These are phyloP conservation scores for Asclepias syriaca DNA, from an alignment of 257 asterid species.

Conservation along the genomic window DNA sequence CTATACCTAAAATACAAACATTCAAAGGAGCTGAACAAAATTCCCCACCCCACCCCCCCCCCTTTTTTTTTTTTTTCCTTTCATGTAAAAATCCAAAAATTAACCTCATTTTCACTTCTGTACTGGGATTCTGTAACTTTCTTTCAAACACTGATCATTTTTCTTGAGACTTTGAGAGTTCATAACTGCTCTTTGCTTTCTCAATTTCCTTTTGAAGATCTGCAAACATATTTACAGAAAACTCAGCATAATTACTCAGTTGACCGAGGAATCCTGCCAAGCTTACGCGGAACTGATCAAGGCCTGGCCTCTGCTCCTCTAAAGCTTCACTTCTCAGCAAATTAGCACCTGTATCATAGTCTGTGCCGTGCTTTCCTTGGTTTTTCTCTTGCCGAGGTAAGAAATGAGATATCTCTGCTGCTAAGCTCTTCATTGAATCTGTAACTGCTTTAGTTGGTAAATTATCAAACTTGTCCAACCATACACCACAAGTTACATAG, in stretches of 20 bases:
- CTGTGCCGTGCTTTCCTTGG: slow-evolving; percentile 38
- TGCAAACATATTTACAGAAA: slow-evolving; percentile 52
- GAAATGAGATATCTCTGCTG: slow-evolving; percentile 60
- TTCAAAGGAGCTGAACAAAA: slow-evolving; percentile 11
- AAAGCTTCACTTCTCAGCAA: slow-evolving; percentile 34
- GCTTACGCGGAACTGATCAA: slow-evolving; percentile 61
- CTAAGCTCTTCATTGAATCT: slow-evolving; percentile 63
- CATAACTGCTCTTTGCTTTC: slow-evolving; percentile 55
- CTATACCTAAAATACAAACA: not conserved
- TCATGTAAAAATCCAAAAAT: slow-evolving; percentile 13
- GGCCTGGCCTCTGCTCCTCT: slow-evolving; percentile 40
- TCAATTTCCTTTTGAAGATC: slow-evolving; percentile 51
- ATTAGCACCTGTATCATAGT: slow-evolving; percentile 21
- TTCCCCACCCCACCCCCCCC: too few species aligned
- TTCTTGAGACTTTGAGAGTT: slow-evolving; percentile 29
- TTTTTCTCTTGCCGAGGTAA: slow-evolving; percentile 78
- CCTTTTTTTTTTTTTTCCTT: slow-evolving; percentile 10
- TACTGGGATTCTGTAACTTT: not conserved
- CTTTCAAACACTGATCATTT: not conserved
- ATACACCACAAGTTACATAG: slow-evolving; percentile 64
- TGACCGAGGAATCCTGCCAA: slow-evolving; percentile 65
- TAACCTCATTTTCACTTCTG: not conserved
- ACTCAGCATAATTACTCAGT: slow-evolving; percentile 55
- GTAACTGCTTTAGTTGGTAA: slow-evolving; percentile 59
- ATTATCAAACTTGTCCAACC: slow-evolving; percentile 57